Conservation (phyloP, 176 grass and related monocot genomes). For the Luzula sylvatica region DNA sequence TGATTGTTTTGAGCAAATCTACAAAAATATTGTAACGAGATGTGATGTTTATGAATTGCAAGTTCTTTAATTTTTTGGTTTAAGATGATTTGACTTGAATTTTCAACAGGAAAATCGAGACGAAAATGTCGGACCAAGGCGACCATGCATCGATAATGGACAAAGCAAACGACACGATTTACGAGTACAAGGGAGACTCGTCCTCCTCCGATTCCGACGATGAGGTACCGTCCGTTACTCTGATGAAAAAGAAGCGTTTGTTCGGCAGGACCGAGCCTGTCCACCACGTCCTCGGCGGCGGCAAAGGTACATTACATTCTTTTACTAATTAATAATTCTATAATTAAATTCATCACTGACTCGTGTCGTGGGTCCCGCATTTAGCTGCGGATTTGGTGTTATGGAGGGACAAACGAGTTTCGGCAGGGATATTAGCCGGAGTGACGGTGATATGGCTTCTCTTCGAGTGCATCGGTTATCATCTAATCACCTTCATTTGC, state of each 20-base stretch:
- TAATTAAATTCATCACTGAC: background rate
- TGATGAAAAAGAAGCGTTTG: slow-evolving; percentile 38
- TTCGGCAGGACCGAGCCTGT: slow-evolving; percentile 51
- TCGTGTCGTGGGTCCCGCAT: too few relatives aligned
- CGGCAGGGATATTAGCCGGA: slow-evolving; percentile 57
- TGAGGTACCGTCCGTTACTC: slow-evolving; percentile 28
- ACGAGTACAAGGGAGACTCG: slow-evolving; percentile 37
- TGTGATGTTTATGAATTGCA: too few relatives aligned
- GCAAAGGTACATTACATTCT: slow-evolving; percentile 38
- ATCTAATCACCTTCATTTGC: slow-evolving; percentile 70
- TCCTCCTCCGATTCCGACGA: slow-evolving; percentile 61
- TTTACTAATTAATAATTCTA: background rate
- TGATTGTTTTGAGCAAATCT: too few relatives aligned
- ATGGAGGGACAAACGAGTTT: slow-evolving; percentile 75
- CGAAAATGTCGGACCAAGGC: slow-evolving; percentile 63
- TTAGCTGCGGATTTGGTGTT: slow-evolving; percentile 81
- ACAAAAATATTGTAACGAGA: too few relatives aligned
- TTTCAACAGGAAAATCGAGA: background rate
- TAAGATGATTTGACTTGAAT: too few relatives aligned
- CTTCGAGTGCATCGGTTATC: slow-evolving; percentile 86
- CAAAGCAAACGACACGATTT: slow-evolving; percentile 55
- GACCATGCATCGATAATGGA: slow-evolving; percentile 48
- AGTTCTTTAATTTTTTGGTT: too few relatives aligned
- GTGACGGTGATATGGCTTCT: slow-evolving; percentile 78
- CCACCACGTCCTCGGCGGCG: slow-evolving; percentile 56